These are phyloP conservation scores for Neophaeococcomyces aloes DNA, from an alignment of 2,329 filamentous ascomycete species.

Conservation along the genomic window DNA sequence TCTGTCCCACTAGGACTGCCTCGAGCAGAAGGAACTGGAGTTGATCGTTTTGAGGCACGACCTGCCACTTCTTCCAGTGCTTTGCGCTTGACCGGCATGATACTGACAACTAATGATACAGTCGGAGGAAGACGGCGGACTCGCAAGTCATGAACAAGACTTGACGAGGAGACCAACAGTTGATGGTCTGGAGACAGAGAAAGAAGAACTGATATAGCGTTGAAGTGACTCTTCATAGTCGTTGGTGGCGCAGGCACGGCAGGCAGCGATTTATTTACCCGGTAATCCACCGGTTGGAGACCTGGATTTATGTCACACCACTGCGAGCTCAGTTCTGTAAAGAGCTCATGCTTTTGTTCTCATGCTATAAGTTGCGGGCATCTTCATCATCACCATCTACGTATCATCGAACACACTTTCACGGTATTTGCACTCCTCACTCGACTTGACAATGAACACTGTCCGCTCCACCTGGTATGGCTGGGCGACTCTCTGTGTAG, in stretches of 20 bases:
- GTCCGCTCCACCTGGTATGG: slow-evolving; percentile 59
- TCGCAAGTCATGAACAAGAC: slow-evolving; percentile 1
- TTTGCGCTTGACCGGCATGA: slow-evolving; percentile 39
- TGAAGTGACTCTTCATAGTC: background rate
- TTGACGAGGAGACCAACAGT: slow-evolving; percentile 6
- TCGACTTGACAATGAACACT: slow-evolving; percentile 41
- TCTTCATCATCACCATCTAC: no score
- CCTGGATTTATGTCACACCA: no score
- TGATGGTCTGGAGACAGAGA: slow-evolving; percentile 1
- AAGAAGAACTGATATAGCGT: background rate
- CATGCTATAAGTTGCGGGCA: no score
- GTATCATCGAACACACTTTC: background rate
- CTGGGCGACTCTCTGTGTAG: slow-evolving; percentile 79
- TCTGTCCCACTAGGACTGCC: slow-evolving; percentile 43
- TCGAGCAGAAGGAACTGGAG: slow-evolving; percentile 34
- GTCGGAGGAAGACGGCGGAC: background rate
- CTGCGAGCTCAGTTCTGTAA: no score
- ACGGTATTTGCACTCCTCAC: no score
- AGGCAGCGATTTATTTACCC: background rate
- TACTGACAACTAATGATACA: background rate
- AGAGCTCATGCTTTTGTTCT: no score
- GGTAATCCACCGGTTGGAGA: background rate
- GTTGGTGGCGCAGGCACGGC: slow-evolving; percentile 1
- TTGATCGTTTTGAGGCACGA: slow-evolving; percentile 39
- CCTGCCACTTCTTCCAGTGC: slow-evolving; percentile 28